Evolutionary conservation across 1,284 basidiomycete species (phyloP), one percentile per base, ranked within the genome.

Genomic region (Tylopilus sp.): DNA sequence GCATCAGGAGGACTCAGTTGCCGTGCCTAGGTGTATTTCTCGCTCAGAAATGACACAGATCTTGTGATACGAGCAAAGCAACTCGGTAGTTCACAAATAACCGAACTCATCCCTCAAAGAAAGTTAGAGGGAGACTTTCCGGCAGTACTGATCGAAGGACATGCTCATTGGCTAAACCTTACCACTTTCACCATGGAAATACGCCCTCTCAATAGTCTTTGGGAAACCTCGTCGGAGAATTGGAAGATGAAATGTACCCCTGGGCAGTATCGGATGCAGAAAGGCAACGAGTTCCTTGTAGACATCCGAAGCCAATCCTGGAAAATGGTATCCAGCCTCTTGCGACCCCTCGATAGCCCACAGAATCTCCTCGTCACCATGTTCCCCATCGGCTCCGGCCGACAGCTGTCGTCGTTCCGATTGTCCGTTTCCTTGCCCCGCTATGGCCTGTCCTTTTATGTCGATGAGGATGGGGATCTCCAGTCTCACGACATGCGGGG

Each of bases 161-260:
- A 69, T 43, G 59, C 57, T 6, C 75, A 76, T 54, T 77, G 75
- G 75, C 52, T 77, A 30, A 54, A 70, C 8, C 40, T 72, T 4
- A 28, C 52, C 1, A 64, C 60, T 0, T 52, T 56, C 0, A 36
- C 58, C 5, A 56, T 77, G 1, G 71, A 74, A 54, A 66, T 77
- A 31, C 71, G 74, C 8, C 72, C 73, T 7, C 29, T 58, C 1
- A 39, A 53, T 8, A 46, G 10, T 2, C 50, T 58, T 2, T 70
- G 70, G 71, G 34, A 52, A 11, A 9, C 33, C 2, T 58, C 55
- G 0, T 14, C 45, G 2, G 50, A 57, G 12, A 66, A 63, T 9
- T 64, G 63, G 65, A 47, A 8, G 0, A 43, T 63, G 1, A 26
- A 47, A 20, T 57, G 50, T 29, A 20, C 38, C 0, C 17, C 49